These are phyloP conservation scores for Ascocoryne sarcoides DNA, from an alignment of 2,329 filamentous ascomycete species.

Conservation along the genomic window DNA sequence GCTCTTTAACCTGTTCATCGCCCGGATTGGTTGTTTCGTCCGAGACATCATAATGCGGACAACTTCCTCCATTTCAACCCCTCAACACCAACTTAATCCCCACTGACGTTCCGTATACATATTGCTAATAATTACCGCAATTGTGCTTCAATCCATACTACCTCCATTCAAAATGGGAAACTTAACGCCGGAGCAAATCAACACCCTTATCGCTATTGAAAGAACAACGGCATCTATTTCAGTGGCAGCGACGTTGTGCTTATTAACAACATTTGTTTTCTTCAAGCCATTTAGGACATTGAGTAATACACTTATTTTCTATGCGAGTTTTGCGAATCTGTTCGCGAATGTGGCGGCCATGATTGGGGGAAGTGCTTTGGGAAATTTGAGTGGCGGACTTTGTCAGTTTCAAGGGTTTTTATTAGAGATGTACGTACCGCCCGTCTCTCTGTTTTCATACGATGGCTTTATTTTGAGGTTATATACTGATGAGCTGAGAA, in stretches of 20 bases:
- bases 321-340: constrained; percentile 52
- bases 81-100: too few species aligned
- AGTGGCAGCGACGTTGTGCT: constrained; percentile 58
- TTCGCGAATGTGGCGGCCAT: constrained; percentile 48
- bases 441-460: background rate
- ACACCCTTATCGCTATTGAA: constrained; percentile 54
- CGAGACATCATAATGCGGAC: too few species aligned
- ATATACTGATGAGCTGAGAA: too few species aligned
- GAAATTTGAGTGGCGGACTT: constrained; percentile 13
- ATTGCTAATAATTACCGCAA: too few species aligned
- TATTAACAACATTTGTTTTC: constrained; percentile 60
- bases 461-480: too few species aligned
- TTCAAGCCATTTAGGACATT: constrained; percentile 68
- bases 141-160: background rate
- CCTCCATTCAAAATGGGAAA: background rate
- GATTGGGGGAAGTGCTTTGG: constrained; percentile 40
- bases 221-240: constrained; percentile 63
- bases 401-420: constrained; percentile 71
- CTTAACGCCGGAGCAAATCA: constrained; percentile 31
- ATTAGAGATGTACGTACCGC: constrained; percentile 56
- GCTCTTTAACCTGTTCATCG: too few species aligned
- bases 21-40: too few species aligned
- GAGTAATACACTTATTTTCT: constrained; percentile 61
- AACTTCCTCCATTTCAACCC: too few species aligned
- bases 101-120: too few species aligned